These are phyloP conservation scores for Tricholoma saponaceum DNA, from an alignment of 768 basidiomycete species.

Conservation along the genomic window DNA sequence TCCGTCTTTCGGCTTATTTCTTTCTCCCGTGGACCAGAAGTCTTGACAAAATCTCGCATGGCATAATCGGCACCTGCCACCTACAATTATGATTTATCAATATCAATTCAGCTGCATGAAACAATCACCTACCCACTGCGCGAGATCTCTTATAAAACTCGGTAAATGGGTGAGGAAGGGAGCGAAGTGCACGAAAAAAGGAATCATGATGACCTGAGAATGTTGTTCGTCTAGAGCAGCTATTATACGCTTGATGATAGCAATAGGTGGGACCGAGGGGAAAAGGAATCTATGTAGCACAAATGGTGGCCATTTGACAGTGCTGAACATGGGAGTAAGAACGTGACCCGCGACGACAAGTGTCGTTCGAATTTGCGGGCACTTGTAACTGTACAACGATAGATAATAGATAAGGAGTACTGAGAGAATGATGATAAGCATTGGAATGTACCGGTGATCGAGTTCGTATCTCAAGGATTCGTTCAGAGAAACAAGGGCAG, in stretches of 20 bases:
- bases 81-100: conserved; percentile 30
- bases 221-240: conserved; percentile 78
- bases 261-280: conserved; percentile 68
- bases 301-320: conserved; percentile 43
- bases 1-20: conserved; percentile 30
- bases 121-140: conserved; percentile 58
- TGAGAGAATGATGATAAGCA: neutral
- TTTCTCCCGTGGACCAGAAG: conserved; percentile 53
- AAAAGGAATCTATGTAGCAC: conserved; percentile 66
- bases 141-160: conserved; percentile 69
- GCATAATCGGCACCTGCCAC: conserved; percentile 63
- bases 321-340: conserved; percentile 74
- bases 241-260: conserved; percentile 79
- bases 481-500: conserved; percentile 77
- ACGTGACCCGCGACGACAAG: conserved; percentile 81
- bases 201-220: conserved; percentile 64
- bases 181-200: conserved; percentile 64
- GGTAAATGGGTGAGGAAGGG: conserved; percentile 57
- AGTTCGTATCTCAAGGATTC: conserved; percentile 88
- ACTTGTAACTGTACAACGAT: conserved; percentile 47
- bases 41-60: conserved; percentile 67
- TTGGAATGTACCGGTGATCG: conserved; percentile 54
- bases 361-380: conserved; percentile 82
- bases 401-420: neutral
- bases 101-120: conserved; percentile 1